Evolutionary conservation across 768 basidiomycete genomes (phyloP), one percentile per base, ranked within the genome.

Genomic region (Melanogaster broomeanus): DNA sequence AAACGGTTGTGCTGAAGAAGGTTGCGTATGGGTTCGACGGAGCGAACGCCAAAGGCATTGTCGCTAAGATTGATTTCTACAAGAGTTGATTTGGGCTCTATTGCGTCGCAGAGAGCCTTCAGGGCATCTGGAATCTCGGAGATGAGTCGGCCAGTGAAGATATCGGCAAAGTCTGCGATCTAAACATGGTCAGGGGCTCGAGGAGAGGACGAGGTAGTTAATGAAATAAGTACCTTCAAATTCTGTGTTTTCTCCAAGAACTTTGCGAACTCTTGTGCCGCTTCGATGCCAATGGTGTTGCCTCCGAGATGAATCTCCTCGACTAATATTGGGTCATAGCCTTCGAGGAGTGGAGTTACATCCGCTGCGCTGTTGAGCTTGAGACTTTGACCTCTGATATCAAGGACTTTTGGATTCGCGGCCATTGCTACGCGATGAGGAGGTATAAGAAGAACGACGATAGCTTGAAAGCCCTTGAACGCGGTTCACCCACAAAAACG

Each of bases 111-210:
- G 59, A 99, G 82, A 31, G 90, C 87, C 33, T 84, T 80, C 41
- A 99, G 84, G 15, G 97, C 93, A 51, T 74, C 79, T 5, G 96
- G 97, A 65, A 99, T 98, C 70, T 99, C 96, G 54, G 83, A 79
- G 74, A 98, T 98, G 63, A 97, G 81, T 57, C 96, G 90, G 48
- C 95, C 92, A 3, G 96, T 98, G 74, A 99, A 99, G 72, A 99
- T 95, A 73, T 98, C 96, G 27, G 93, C 89, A 58, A 98, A 90
- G 75, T 98, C 87, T 59, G 95, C 96, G 52, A 96, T 75, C 97
- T 98, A 22, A 33, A 45, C 37, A 48, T 30, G 25, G 39, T 58
- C 45, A 55, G 48, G 27, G 39, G 50, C 35, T n/a, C 33, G 25
- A 30, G 45, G 10, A 33, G 25, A 16, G 15, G 2, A 21, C 6